Evolutionary conservation across 805 yeast species (phyloP).

Genomic region (Candida vartiovaarae): DNA sequence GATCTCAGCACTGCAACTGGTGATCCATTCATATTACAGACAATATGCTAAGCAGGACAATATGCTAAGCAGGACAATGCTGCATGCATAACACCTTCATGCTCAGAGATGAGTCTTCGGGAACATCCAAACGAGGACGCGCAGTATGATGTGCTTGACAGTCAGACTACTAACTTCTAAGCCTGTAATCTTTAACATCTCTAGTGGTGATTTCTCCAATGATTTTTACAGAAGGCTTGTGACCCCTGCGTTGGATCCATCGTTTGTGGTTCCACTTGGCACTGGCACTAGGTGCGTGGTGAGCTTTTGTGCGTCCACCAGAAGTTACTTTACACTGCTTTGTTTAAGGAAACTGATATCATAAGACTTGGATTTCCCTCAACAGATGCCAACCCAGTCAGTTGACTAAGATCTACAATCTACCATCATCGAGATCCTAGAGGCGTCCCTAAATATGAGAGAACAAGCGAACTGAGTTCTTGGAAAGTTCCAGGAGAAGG

Average conservation of each 20-base stretch:
- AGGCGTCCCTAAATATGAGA: no score
- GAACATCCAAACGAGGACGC: slow-evolving; percentile 1
- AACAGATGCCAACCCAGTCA: no score
- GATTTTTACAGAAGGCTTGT: slow-evolving; percentile 41
- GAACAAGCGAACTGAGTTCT: neutral
- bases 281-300: slow-evolving; percentile 28
- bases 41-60: no score
- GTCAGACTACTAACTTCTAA: slow-evolving; percentile 18
- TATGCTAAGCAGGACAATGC: no score
- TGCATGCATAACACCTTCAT: no score
- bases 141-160: slow-evolving; percentile 5
- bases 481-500: slow-evolving; percentile 85
- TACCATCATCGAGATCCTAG: no score
- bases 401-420: no score
- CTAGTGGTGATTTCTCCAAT: slow-evolving; percentile 30
- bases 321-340: slow-evolving; percentile 36
- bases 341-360: slow-evolving; percentile 31
- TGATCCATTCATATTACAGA: no score
- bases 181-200: slow-evolving; percentile 13
- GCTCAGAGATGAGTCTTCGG: neutral
- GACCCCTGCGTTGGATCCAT: slow-evolving; percentile 31
- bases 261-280: slow-evolving; percentile 25
- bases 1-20: no score
- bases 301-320: slow-evolving; percentile 27
- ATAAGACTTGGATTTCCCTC: no score